phyloP scores from a whole-genome alignment of 148 eudicot species.

The Linanthus parryae region DNA sequence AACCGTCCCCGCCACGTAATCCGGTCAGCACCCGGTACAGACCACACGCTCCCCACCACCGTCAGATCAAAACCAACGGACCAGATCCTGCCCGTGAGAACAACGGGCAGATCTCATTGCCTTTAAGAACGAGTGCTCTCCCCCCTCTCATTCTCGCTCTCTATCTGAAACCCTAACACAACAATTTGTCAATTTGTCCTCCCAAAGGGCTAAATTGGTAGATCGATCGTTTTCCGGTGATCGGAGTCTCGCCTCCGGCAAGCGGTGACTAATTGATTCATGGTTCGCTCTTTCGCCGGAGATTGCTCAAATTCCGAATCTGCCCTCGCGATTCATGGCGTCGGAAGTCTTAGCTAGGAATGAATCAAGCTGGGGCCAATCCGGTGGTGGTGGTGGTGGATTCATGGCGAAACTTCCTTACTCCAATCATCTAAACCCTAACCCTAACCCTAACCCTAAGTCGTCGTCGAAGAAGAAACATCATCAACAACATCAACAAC shows the following conservation, averaged over 20 bases:
- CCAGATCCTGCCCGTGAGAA: constrained; percentile 23
- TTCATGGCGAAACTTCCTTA: constrained; percentile 39
- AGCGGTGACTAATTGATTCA: background rate
- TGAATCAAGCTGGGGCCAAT: constrained; percentile 35
- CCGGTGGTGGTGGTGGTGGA: too few species aligned
- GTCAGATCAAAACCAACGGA: constrained; percentile 31
- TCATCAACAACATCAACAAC: too few species aligned
- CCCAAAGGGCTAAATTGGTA: background rate
- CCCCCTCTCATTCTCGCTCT: constrained; percentile 32
- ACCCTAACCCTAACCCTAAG: constrained; percentile 40
- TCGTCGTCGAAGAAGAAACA: constrained; percentile 36
- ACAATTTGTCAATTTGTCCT: background rate
- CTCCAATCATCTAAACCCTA: constrained; percentile 9
- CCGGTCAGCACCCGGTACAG: constrained; percentile 31
- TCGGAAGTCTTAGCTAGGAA: constrained; percentile 38
- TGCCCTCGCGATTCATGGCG: constrained; percentile 35
- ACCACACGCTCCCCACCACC: constrained; percentile 14
- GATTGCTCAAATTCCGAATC: constrained; percentile 7
- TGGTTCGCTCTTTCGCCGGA: constrained; percentile 27
- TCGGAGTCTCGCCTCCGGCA: background rate
- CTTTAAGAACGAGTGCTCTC: constrained; percentile 40
- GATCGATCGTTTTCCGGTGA: too few species aligned
- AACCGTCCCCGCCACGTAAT: constrained; percentile 26
- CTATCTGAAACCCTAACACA: constrained; percentile 33
- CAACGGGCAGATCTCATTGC: constrained; percentile 42